Conservation (phyloP, 768 basidiomycete species). For the Nidula microcarpa region DNA sequence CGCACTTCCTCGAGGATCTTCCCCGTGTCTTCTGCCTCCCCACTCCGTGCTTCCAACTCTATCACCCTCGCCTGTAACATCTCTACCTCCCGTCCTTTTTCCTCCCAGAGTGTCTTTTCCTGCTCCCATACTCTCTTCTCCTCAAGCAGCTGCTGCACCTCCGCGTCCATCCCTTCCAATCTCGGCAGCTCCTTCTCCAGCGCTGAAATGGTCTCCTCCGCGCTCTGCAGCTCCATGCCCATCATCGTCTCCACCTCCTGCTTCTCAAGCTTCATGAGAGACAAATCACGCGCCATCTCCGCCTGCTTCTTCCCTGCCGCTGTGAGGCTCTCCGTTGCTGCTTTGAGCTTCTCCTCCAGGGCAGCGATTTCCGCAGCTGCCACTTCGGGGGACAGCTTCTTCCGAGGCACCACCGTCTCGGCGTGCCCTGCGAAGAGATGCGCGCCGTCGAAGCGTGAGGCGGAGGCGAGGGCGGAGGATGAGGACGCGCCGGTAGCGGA, state of each 20-base stretch:
- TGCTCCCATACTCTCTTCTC: slow-evolving; percentile 50
- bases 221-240: slow-evolving; percentile 61
- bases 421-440: slow-evolving; percentile 85
- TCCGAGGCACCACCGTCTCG: slow-evolving; percentile 55
- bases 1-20: slow-evolving; percentile 29
- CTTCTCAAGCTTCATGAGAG: slow-evolving; percentile 63
- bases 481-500: slow-evolving; percentile 38
- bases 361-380: slow-evolving; percentile 40
- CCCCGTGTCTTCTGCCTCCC: slow-evolving; percentile 38
- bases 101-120: slow-evolving; percentile 41
- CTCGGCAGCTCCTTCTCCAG: slow-evolving; percentile 53
- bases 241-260: slow-evolving; percentile 63
- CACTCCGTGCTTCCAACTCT: slow-evolving; percentile 36
- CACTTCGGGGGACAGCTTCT: slow-evolving; percentile 38
- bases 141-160: slow-evolving; percentile 42
- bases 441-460: slow-evolving; percentile 70
- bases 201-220: slow-evolving; percentile 60
- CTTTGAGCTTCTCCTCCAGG: slow-evolving; percentile 65
- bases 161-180: slow-evolving; percentile 43
- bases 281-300: slow-evolving; percentile 59
- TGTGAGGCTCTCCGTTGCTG: slow-evolving; percentile 54
- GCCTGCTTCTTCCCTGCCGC: slow-evolving; percentile 59
- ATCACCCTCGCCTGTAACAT: slow-evolving; percentile 40
- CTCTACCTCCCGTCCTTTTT: slow-evolving; percentile 29
- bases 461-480: slow-evolving; percentile 41